Percentiles rank a stretch among this genome's conserved stretches.
phyloP scores from a whole-genome alignment of 345 rosid genomes.

The Camelina laxa region DNA sequence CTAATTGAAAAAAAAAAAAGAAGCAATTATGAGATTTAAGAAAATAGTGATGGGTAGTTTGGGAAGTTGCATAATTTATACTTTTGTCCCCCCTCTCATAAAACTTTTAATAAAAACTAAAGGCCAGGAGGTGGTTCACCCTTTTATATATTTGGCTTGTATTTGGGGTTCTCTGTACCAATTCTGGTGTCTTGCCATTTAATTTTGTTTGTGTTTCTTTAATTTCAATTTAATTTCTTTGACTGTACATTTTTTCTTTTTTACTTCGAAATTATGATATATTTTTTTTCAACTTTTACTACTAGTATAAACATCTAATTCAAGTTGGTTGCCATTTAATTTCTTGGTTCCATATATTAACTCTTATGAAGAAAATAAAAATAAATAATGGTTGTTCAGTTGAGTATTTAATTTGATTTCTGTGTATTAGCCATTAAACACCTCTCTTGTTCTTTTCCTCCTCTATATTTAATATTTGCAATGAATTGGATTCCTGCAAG shows the following conservation, averaged over 20 bases:
- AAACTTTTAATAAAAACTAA: constrained; percentile 39
- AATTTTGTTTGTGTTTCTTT: constrained; percentile 48
- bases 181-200: constrained; percentile 51
- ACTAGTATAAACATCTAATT: constrained; percentile 39
- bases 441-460: constrained; percentile 41
- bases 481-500: constrained; percentile 57
- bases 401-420: constrained; percentile 44
- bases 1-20: neutral
- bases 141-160: constrained; percentile 37
- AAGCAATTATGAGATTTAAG: constrained; percentile 4
- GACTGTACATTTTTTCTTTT: constrained; percentile 43
- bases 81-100: constrained; percentile 44
- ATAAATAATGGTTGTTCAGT: constrained; percentile 43
- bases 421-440: constrained; percentile 60
- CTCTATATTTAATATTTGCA: constrained; percentile 44
- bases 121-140: constrained; percentile 42
- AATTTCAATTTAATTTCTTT: constrained; percentile 57
- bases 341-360: constrained; percentile 63
- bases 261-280: constrained; percentile 56
- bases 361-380: constrained; percentile 51
- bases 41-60: constrained; percentile 37
- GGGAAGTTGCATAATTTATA: constrained; percentile 34
- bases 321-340: constrained; percentile 67
- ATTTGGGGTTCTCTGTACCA: constrained; percentile 48
- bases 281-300: constrained; percentile 33